These are phyloP conservation scores for Claviceps citrina DNA, from an alignment of 2,329 filamentous ascomycete species.

Conservation along the genomic window DNA sequence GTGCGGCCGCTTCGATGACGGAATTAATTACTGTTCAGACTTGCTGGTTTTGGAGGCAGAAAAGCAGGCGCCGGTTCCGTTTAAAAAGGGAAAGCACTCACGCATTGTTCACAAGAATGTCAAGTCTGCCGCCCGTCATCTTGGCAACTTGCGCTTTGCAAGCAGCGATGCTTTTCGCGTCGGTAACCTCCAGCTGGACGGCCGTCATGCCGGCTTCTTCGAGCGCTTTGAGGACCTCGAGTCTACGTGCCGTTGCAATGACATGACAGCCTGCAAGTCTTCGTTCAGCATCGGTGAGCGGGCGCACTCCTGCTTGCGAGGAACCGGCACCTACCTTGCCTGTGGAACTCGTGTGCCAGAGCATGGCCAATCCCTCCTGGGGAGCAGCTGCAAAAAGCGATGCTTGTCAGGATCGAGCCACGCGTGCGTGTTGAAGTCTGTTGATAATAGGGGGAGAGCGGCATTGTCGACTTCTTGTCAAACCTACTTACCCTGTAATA, in stretches of 20 bases:
- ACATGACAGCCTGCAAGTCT: slow-evolving; percentile 26
- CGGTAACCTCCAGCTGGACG: slow-evolving; percentile 38
- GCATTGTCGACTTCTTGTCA: background rate
- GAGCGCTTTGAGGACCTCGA: slow-evolving; percentile 31
- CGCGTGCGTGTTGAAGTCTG: no score
- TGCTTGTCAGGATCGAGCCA: background rate
- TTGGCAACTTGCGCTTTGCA: slow-evolving; percentile 31
- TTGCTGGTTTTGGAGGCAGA: background rate
- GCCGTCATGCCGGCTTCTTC: slow-evolving; percentile 31
- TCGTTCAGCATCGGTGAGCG: background rate
- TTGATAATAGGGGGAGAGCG: background rate
- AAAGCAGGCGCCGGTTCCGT: no score
- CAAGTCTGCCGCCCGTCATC: slow-evolving; percentile 36
- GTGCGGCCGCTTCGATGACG: slow-evolving; percentile 28
- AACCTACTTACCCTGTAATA: slow-evolving; percentile 30
- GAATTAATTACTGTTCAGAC: background rate
- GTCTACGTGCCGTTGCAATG: slow-evolving; percentile 39
- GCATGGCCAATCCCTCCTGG: slow-evolving; percentile 43
- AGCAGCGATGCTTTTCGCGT: slow-evolving; percentile 31
- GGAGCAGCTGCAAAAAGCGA: slow-evolving; percentile 29
- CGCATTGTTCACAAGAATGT: slow-evolving; percentile 47
- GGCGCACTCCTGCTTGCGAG: background rate
- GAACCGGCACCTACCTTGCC: slow-evolving; percentile 24
- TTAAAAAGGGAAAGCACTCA: slow-evolving; percentile 17
- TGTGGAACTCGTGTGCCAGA: slow-evolving; percentile 36